These are phyloP conservation scores for Suhomyces panamericanus DNA, from an alignment of 1,139 yeast genomes.

Conservation along the genomic window DNA sequence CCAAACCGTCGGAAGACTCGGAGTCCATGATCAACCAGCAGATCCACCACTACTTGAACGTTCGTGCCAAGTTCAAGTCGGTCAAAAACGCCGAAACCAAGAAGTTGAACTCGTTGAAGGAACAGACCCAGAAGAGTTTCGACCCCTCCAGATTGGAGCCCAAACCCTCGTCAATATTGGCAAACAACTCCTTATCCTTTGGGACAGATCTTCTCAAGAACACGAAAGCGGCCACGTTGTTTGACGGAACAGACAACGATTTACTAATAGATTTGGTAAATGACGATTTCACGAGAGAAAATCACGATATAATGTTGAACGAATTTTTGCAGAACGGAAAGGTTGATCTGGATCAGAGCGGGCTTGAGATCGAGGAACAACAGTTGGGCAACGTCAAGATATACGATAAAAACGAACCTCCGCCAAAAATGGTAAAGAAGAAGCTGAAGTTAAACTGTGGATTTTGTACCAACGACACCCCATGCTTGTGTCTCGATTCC, in stretches of 20 bases:
- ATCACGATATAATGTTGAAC: conserved; percentile 10
- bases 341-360: conserved; percentile 10
- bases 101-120: conserved; percentile 14
- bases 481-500: conserved; percentile 44
- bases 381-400: conserved; percentile 18
- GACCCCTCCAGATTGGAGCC: conserved; percentile 1
- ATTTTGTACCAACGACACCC: conserved; percentile 43
- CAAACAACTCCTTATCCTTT: conserved; percentile 8
- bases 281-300: conserved; percentile 10
- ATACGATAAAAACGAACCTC: conserved; percentile 14
- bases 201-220: conserved; percentile 24
- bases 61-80: conserved; percentile 27
- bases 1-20: conserved; percentile 13
- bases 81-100: conserved; percentile 21
- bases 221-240: conserved; percentile 21
- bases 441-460: conserved; percentile 35
- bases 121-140: conserved; percentile 6
- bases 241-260: conserved; percentile 15
- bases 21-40: conserved; percentile 32
- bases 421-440: conserved; percentile 13
- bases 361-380: conserved; percentile 15
- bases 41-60: conserved; percentile 36
- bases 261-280: conserved; percentile 9
- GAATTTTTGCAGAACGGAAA: conserved; percentile 9
- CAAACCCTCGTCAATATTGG: conserved; percentile 12